Percentiles rank a stretch among this genome's conserved stretches.
Conservation (phyloP, 805 yeast genomes). For the Lipomyces yamadae region DNA sequence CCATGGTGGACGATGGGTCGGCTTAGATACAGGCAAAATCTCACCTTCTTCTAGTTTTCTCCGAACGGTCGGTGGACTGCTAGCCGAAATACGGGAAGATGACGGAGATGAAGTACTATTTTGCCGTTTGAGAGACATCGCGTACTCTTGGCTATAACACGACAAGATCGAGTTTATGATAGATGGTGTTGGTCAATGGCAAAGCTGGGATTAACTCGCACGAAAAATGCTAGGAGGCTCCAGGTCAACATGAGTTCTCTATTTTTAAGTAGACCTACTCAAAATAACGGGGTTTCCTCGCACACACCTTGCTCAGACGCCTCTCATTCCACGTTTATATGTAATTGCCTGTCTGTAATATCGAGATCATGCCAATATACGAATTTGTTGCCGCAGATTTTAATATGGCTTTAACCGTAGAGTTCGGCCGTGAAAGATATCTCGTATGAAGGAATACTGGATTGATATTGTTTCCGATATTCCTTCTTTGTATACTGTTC, state of each 20-base stretch:
- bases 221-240: not conserved
- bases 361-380: no score
- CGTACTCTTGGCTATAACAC: not conserved
- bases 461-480: no score
- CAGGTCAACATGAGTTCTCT: not conserved
- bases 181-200: not conserved
- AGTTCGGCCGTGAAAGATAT: no score
- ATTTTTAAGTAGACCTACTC: not conserved
- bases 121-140: slow-evolving; percentile 9
- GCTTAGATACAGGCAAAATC: not conserved
- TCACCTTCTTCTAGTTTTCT: slow-evolving; percentile 4
- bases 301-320: not conserved
- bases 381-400: no score
- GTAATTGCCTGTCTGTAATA: not conserved
- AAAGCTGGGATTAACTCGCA: not conserved
- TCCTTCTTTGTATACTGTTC: no score
- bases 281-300: not conserved
- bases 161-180: not conserved
- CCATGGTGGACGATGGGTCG: not conserved
- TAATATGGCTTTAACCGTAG: no score
- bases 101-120: not conserved
- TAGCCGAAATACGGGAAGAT: not conserved
- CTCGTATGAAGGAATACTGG: no score
- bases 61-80: slow-evolving; percentile 3
- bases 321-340: not conserved